These are phyloP conservation scores for Colletotrichum orbiculare DNA, from an alignment of 2,329 filamentous ascomycete genomes.

Conservation along the genomic window DNA sequence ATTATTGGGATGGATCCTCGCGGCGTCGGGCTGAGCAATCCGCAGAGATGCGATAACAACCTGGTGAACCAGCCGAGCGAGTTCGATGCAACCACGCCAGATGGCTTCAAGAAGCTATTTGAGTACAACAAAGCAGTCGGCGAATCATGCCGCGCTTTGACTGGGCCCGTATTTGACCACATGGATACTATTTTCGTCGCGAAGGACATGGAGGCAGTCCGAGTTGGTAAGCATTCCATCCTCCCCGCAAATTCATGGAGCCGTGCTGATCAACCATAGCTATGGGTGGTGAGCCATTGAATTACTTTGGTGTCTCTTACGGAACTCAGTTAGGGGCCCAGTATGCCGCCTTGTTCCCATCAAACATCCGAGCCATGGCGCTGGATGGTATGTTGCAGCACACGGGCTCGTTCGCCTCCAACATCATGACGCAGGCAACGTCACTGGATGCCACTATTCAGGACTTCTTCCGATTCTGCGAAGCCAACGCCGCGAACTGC, in stretches of 20 bases:
- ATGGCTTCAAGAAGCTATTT: slow-evolving; percentile 22
- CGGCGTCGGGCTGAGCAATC: slow-evolving; percentile 21
- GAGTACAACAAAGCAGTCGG: slow-evolving; percentile 27
- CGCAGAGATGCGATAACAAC: slow-evolving; percentile 14
- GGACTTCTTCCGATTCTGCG: slow-evolving; percentile 28
- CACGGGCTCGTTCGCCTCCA: slow-evolving; percentile 20
- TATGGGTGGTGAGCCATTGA: slow-evolving; percentile 18
- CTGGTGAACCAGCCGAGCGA: slow-evolving; percentile 24
- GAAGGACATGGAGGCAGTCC: slow-evolving; percentile 28
- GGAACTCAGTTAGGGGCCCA: slow-evolving; percentile 29
- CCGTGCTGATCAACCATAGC: not conserved
- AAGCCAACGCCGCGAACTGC: slow-evolving; percentile 15
- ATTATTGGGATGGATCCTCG: slow-evolving; percentile 30
- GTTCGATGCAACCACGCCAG: slow-evolving; percentile 29
- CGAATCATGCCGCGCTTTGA: slow-evolving; percentile 26
- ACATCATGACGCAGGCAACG: slow-evolving; percentile 33
- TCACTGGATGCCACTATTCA: slow-evolving; percentile 32
- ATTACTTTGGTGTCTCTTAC: slow-evolving; percentile 29
- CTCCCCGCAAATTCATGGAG: not conserved
- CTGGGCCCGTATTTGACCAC: slow-evolving; percentile 16
- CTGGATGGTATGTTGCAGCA: slow-evolving; percentile 32
- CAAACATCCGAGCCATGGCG: slow-evolving; percentile 22
- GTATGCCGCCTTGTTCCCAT: slow-evolving; percentile 21
- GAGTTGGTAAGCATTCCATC: slow-evolving; percentile 1
- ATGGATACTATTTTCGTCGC: slow-evolving; percentile 27